Evolutionary conservation across 2,329 filamentous ascomycete species (phyloP).

Genomic region (Chaetomiaceae sp.): DNA sequence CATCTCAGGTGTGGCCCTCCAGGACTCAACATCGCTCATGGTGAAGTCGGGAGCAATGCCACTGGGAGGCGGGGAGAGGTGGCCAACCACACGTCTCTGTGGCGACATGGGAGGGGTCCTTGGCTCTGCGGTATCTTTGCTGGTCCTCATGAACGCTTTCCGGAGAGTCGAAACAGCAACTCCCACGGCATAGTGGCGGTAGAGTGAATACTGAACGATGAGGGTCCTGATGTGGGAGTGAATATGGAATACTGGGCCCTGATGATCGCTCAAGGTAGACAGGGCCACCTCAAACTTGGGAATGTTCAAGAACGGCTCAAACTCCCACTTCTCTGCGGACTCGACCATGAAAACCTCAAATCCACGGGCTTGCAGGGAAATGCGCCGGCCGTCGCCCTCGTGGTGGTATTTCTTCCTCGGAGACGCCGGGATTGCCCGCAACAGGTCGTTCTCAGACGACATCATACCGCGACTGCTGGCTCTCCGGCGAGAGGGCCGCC

Average conservation of each 20-base stretch:
- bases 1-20: conserved; percentile 53
- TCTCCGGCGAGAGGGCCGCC: conserved; percentile 59
- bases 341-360: conserved; percentile 91
- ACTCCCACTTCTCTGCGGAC: conserved; percentile 74
- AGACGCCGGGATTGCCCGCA: conserved; percentile 46
- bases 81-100: conserved; percentile 23
- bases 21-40: conserved; percentile 31
- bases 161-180: conserved; percentile 73
- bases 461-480: conserved; percentile 67
- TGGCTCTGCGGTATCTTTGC: conserved; percentile 37
- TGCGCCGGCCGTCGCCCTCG: conserved; percentile 70
- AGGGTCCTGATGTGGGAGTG: conserved; percentile 76
- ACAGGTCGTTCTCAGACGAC: conserved; percentile 62
- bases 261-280: conserved; percentile 77
- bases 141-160: conserved; percentile 59
- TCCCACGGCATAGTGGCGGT: conserved; percentile 84
- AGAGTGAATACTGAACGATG: conserved; percentile 83
- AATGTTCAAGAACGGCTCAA: conserved; percentile 78
- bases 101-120: conserved; percentile 28
- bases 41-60: conserved; percentile 31
- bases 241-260: conserved; percentile 83
- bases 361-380: conserved; percentile 75
- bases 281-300: conserved; percentile 84
- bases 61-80: conserved; percentile 22
- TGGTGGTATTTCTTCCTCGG: conserved; percentile 53